A percentile compares a stretch with the other conserved stretches of the same genome.
Evolutionary conservation across 345 rosid species (phyloP).

Genomic region (Brassica incana): DNA sequence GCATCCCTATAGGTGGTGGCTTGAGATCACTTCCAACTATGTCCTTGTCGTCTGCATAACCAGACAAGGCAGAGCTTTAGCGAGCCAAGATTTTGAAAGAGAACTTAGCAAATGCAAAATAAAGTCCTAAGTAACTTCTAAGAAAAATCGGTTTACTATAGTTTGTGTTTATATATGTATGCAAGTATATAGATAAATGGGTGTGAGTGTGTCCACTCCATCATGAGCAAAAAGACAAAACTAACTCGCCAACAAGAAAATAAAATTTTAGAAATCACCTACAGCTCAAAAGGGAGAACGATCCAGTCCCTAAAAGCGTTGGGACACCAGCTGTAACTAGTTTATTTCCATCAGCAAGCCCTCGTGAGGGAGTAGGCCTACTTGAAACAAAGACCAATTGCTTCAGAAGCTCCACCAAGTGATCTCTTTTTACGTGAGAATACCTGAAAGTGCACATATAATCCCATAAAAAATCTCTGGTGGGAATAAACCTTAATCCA

Average conservation of each 20-base stretch:
- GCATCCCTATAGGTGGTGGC: constrained; percentile 65
- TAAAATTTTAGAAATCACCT: constrained; percentile 41
- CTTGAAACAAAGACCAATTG: constrained; percentile 57
- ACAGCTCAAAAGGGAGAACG: constrained; percentile 88
- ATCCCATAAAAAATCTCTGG: constrained; percentile 2
- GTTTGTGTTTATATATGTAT: background rate
- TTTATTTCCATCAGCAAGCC: constrained; percentile 48
- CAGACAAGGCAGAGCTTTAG: constrained; percentile 19
- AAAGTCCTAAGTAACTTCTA: background rate
- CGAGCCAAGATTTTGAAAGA: constrained; percentile 1
- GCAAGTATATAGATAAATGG: background rate
- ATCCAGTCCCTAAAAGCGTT: constrained; percentile 79
- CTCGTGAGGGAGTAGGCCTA: constrained; percentile 53
- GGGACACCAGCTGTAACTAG: constrained; percentile 87
- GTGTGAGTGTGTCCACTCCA: background rate
- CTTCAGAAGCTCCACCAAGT: constrained; percentile 93
- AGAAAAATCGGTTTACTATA: background rate
- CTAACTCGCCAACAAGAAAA: background rate
- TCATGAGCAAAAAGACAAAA: constrained; percentile 15
- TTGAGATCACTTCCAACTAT: constrained; percentile 41
- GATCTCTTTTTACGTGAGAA: constrained; percentile 81
- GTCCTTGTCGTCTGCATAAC: constrained; percentile 49
- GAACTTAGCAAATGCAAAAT: background rate
- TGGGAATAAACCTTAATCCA: background rate
- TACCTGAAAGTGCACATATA: constrained; percentile 54